Evolutionary conservation across 495 filamentous ascomycete genomes (phyloP).

Genomic region (Tuber magnatum): DNA sequence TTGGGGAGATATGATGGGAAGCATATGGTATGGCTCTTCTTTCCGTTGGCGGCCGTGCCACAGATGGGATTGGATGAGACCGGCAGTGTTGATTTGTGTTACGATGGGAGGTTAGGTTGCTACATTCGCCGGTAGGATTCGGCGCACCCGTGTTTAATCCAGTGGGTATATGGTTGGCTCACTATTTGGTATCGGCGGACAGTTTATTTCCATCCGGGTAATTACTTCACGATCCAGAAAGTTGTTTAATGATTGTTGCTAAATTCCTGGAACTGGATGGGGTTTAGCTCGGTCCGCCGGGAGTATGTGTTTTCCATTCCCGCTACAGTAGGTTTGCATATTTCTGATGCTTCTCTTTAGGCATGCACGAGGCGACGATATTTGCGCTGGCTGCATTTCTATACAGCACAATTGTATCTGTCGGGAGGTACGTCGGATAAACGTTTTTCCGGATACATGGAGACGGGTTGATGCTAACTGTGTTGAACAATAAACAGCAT

Average conservation of each 20-base stretch:
- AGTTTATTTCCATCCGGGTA: slow-evolving; percentile 87
- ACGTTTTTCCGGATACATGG: not conserved
- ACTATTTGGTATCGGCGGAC: slow-evolving; percentile 42
- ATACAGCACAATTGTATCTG: slow-evolving; percentile 72
- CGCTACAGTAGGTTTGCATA: not conserved
- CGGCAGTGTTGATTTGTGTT: not conserved
- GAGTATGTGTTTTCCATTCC: slow-evolving; percentile 54
- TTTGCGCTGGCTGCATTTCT: slow-evolving; percentile 72
- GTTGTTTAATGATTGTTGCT: not conserved
- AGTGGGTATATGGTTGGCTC: slow-evolving; percentile 3
- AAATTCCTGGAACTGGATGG: not conserved
- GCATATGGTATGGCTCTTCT: slow-evolving; percentile 83
- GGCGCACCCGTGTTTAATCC: not conserved
- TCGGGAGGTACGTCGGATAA: slow-evolving; percentile 42
- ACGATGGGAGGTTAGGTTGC: slow-evolving; percentile 25
- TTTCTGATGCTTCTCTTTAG: slow-evolving; percentile 6
- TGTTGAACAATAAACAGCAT: slow-evolving; percentile 56
- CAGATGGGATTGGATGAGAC: not conserved
- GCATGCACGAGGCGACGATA: slow-evolving; percentile 64
- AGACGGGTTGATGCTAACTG: not conserved
- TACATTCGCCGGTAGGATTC: slow-evolving; percentile 32
- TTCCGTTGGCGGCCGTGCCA: not conserved
- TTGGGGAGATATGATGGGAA: slow-evolving; percentile 89
- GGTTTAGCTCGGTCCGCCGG: slow-evolving; percentile 64
- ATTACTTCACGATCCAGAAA: not conserved